Percentiles rank a stretch among this genome's conserved stretches.
Conservation (phyloP, 2,329 filamentous ascomycete genomes). For the Paecilomyces sp. region DNA sequence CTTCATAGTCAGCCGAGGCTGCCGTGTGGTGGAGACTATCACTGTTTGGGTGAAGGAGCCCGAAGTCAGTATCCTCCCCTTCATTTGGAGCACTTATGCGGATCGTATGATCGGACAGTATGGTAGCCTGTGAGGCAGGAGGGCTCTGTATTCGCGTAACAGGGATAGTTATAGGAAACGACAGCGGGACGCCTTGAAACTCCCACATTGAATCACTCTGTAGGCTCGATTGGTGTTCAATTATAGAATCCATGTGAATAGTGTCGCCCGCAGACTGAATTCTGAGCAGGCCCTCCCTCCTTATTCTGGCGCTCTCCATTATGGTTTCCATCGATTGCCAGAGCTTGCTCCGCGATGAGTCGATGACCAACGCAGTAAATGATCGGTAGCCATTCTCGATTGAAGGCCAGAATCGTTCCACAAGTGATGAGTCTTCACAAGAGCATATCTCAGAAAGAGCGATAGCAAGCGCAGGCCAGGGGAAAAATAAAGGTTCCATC, state of each 20-base stretch:
- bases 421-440: conserved; percentile 14
- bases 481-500: conserved; percentile 21
- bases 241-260: background rate
- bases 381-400: background rate
- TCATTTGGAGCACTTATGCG: background rate
- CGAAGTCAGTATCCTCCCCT: background rate
- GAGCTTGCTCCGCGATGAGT: background rate
- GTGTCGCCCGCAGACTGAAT: background rate
- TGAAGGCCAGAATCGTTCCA: background rate
- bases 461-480: conserved; percentile 25
- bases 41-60: background rate
- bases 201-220: background rate
- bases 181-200: background rate
- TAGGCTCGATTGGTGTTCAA: background rate
- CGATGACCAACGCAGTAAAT: background rate
- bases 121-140: too few species aligned
- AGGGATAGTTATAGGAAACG: too few species aligned
- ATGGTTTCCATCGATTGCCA: background rate
- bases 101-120: too few species aligned
- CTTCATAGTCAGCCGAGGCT: background rate
- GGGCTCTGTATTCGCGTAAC: too few species aligned
- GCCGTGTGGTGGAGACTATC: background rate
- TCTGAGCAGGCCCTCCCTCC: background rate
- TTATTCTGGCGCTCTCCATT: background rate
- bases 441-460: conserved; percentile 24